Evolutionary conservation across 2,329 filamentous ascomycete genomes (phyloP), one percentile per base, ranked within the genome.

Genomic region (Xylariaceae sp.): DNA sequence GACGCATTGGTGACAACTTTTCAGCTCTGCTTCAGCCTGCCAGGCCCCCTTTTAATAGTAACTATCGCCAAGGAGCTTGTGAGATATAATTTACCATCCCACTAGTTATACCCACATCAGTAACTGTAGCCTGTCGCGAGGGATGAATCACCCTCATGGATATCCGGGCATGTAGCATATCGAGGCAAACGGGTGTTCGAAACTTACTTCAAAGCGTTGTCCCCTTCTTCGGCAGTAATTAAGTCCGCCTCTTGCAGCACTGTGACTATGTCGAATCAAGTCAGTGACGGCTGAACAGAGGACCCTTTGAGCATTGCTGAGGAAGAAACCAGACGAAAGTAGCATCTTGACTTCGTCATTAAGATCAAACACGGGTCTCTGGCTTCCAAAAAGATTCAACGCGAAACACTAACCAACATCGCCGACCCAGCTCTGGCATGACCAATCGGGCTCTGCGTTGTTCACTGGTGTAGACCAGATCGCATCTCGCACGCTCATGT

Each of bases 61-160:
- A n/a, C 25, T 52, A 61, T 44, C 55, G 50, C 59, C 59, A 60
- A 12, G 59, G 57, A 7, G 59, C 57, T 35, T 55, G 57, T 34
- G 57, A 59, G 23, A 61, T 58, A 48, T 57, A 58, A 36, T 61
- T 59, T 6, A 61, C 57, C 59, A 61, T 61, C 16, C 56, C 52
- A 37, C 27, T 32, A 32, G 4, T 32, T 8, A 32, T 4, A 8
- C 16, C 27, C 12, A 16, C 27, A 8, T 32, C 27, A 32, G 4
- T 32, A 3, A 16, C 4, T 32, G 16, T 32, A 12, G 27, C n/a
- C n/a, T n/a, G n/a, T n/a, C n/a, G n/a, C n/a, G n/a, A n/a, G n/a
- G n/a, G n/a, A n/a, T n/a, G n/a, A n/a, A n/a, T n/a, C n/a, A n/a
- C n/a, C n/a, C n/a, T n/a, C n/a, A n/a, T n/a, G n/a, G n/a, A n/a